Base-by-base conservation (phyloP, 129 eudicot genomes). In the Smallanthus sonchifolius region DNA sequence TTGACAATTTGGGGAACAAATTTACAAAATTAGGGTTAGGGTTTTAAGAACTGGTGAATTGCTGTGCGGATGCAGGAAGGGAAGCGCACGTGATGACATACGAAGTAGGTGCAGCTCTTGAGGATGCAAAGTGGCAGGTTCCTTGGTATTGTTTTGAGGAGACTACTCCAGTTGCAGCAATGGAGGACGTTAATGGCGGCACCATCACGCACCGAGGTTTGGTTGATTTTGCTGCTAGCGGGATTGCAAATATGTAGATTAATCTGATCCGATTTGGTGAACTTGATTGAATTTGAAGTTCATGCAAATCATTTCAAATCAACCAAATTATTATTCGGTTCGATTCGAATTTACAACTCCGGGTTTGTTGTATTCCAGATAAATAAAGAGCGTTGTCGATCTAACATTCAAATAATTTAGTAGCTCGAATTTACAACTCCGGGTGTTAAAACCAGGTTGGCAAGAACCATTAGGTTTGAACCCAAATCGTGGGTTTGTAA, bases 31-130 rank as follows among this genome's bases (percentile, higher is more conserved):
- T 66, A 37, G 56, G 70, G 49, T 59, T 10, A 35, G 15, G 15
- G n/a, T 48, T 49, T 4, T 24, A 24, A 24, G 3, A 32, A 10
- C 8, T 43, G 48, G 2, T 6, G 10, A 5, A 39, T 13, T 15
- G 34, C 43, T 19, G 45, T 10, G 65, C 4, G 14, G 40, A 42
- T 78, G 75, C 85, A 92, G 98, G 98, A 68, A 86, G 91, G 73
- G 83, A 76, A 38, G 86, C 90, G 48, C 96, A 87, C 28, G 95
- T 92, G 37, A 92, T 92, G 90, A 87, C 95, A 15, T 89, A 89
- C 65, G 96, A 92, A 75, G 95, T 87, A 49, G 98, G 98, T 72
- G 91, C 94, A 24, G 95, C 72, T 68, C 96, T 92, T 38, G 98
- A 89, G 64, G 97, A 90, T 84, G 80, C 73, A 2, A 83, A 86